These are phyloP conservation scores for Neophaeococcomyces aloes DNA, from an alignment of 2,329 filamentous ascomycete genomes.

Conservation along the genomic window DNA sequence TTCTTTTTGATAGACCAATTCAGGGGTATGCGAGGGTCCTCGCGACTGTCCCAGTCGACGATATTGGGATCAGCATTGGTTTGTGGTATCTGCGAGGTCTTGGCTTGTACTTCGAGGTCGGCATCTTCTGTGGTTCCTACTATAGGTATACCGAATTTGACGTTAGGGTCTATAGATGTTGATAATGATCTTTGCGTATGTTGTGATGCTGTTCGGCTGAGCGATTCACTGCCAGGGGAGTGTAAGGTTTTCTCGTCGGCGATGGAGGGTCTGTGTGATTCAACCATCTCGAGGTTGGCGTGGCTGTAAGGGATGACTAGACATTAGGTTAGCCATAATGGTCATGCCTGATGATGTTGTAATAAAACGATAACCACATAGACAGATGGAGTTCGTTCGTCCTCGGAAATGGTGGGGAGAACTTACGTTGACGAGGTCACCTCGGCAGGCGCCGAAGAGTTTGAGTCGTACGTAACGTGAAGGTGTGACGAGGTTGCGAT, in stretches of 20 bases:
- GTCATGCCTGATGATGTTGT: background rate
- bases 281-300: background rate
- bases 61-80: slow-evolving; percentile 40
- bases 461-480: too few relatives aligned
- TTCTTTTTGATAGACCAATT: slow-evolving; percentile 47
- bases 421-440: too few relatives aligned
- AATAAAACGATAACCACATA: too few relatives aligned
- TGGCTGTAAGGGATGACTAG: background rate
- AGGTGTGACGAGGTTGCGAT: too few relatives aligned
- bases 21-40: slow-evolving; percentile 48
- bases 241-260: slow-evolving; percentile 6
- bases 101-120: slow-evolving; percentile 10
- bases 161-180: background rate
- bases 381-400: too few relatives aligned
- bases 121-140: slow-evolving; percentile 15
- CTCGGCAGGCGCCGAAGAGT: too few relatives aligned
- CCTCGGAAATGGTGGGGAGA: too few relatives aligned
- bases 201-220: background rate
- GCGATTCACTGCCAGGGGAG: background rate
- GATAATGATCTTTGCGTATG: background rate
- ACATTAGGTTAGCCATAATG: background rate
- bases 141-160: slow-evolving; percentile 16
- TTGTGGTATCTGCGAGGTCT: background rate
- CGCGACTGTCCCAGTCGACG: slow-evolving; percentile 49
- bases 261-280: background rate